These are phyloP conservation scores for Aspergillus olivimuriae DNA, from an alignment of 495 filamentous ascomycete species.

Conservation along the genomic window DNA sequence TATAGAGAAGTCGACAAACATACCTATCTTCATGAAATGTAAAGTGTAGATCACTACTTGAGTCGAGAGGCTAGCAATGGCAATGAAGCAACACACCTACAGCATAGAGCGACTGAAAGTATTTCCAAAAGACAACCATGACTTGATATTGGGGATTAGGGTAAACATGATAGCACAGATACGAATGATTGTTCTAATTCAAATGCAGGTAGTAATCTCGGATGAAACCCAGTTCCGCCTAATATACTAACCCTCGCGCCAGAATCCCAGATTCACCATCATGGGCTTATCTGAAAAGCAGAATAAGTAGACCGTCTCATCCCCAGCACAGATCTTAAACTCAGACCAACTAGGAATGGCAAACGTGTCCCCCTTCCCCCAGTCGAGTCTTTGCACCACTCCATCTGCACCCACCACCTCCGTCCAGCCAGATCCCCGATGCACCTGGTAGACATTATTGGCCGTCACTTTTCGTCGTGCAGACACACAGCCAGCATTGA, in stretches of 20 bases:
- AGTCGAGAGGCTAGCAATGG: too few relatives aligned
- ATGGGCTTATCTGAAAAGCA: background rate
- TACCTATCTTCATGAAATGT: too few relatives aligned
- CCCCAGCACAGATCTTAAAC: background rate
- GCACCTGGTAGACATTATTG: background rate
- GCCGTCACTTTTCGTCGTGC: background rate
- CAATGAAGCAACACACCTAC: too few relatives aligned
- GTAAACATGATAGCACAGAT: too few relatives aligned
- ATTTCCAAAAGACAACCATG: too few relatives aligned
- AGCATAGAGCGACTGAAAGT: too few relatives aligned
- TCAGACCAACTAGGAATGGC: constrained; percentile 1
- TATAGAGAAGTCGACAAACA: too few relatives aligned
- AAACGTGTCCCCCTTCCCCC: background rate
- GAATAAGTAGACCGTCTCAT: background rate
- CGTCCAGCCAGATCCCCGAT: background rate
- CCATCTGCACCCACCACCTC: background rate
- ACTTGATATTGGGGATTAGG: too few relatives aligned
- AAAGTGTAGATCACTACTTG: too few relatives aligned
- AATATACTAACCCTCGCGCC: background rate
- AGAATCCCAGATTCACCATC: background rate
- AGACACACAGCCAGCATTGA: background rate
- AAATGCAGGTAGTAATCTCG: too few relatives aligned
- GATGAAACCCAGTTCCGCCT: too few relatives aligned
- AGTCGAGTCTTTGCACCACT: background rate
- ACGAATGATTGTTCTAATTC: too few relatives aligned